Evolutionary conservation across 2,329 filamentous ascomycete species (phyloP), one percentile per base, ranked within the genome.

Genomic region (Thermothelomyces thermophilus): DNA sequence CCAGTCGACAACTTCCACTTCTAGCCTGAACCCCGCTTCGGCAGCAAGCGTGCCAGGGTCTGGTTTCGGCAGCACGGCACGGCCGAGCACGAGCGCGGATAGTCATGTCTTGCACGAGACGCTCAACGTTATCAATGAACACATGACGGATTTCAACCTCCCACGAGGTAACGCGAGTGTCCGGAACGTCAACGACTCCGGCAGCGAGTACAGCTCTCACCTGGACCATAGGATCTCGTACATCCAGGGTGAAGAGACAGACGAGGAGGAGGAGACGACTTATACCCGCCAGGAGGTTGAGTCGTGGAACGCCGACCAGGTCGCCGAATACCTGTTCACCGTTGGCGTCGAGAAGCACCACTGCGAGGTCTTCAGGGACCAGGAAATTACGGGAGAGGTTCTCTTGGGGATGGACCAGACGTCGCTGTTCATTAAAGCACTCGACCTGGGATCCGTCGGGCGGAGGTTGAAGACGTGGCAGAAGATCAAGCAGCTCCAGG

Each of bases 321-420:
- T 96, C 17, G 88, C 91, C 28, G 88, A 94, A 61, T 91, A 95
- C 64, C 74, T 98, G 35, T 90, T 93, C 59, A 86, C 86, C 1
- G 73, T 82, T 3, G 90, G 90, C 6, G 86, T 97, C 7, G 91
- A 97, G 65, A 82, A 84, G 61, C 83, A 84, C 58, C 91, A 97
- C 60, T 98, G 93, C 64, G 86, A 95, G 57, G 87, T 97, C 3
- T 98, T 98, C 62, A 77, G 85, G 59, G 90, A 97, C 62, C 91
- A 98, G 67, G 93, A 98, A 66, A 97, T 98, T 51, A 84, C 87
- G 2, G 93, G 93, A 42, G 90, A 97, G 61, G 91, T 97, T 3
- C 71, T 98, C 34, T 71, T 98, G 46, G 88, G 87, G 46, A 95
- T 97, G 88, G 90, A 96, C 61, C 91, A 96, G 70, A 87, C 88